A percentile compares a stretch with the other conserved stretches of the same genome.
Evolutionary conservation across 345 rosid species (phyloP).

Genomic region (Combretum micranthum): DNA sequence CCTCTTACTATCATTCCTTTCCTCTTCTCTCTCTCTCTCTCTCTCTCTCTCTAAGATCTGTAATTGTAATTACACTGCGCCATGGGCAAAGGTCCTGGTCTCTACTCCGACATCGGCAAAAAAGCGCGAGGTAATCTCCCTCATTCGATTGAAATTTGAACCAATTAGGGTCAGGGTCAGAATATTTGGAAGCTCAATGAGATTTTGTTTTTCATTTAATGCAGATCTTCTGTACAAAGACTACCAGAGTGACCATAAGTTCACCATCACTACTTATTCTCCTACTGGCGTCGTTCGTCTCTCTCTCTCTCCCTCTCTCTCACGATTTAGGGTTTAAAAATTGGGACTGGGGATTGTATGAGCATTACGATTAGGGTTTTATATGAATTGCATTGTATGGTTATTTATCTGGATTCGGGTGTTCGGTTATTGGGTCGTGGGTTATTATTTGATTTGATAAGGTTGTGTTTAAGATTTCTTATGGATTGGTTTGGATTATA

Average conservation of each 20-base stretch:
- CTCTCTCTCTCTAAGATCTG: constrained; percentile 5
- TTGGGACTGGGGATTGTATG: background rate
- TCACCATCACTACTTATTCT: constrained; percentile 76
- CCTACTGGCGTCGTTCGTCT: constrained; percentile 76
- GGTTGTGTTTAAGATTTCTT: background rate
- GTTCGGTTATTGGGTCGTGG: background rate
- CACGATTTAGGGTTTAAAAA: background rate
- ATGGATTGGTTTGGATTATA: background rate
- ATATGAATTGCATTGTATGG: background rate
- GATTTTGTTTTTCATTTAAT: no score
- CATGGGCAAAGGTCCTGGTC: constrained; percentile 92
- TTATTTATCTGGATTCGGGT: background rate
- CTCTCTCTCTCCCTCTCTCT: background rate
- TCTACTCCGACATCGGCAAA: constrained; percentile 92
- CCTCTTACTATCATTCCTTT: no score
- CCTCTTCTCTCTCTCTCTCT: no score
- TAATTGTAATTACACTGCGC: no score
- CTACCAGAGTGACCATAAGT: constrained; percentile 84
- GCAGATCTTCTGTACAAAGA: constrained; percentile 88
- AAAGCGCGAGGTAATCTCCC: constrained; percentile 58
- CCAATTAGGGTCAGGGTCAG: no score
- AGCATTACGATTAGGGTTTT: background rate
- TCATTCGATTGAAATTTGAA: no score
- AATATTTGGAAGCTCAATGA: no score
- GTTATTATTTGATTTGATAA: background rate